Percentiles rank a stretch among this genome's conserved stretches.
Conservation (phyloP, 2,329 filamentous ascomycete species). For the Moelleriella libera region DNA sequence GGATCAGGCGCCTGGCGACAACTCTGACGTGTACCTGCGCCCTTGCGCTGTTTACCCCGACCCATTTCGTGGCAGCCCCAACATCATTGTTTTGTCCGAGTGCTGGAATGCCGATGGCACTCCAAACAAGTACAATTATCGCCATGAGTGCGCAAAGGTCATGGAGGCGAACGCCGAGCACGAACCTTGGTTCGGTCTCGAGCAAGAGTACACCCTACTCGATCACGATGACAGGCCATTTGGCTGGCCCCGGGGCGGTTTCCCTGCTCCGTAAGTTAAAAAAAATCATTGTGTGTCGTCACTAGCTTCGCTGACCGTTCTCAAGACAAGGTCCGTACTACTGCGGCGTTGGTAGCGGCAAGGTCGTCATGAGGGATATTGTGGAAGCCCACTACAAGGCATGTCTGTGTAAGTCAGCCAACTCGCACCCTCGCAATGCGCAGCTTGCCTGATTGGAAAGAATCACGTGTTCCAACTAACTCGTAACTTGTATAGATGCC, state of each 20-base stretch:
- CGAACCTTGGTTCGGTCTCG: constrained; percentile 93
- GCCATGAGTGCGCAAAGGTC: constrained; percentile 77
- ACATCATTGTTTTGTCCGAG: constrained; percentile 88
- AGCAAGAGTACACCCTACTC: constrained; percentile 81
- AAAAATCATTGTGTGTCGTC: too few relatives aligned
- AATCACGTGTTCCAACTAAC: neutral
- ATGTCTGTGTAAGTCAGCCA: constrained; percentile 45
- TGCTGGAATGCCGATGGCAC: constrained; percentile 89
- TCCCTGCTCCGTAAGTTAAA: constrained; percentile 55
- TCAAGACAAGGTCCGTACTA: constrained; percentile 28
- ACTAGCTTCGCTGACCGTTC: too few relatives aligned
- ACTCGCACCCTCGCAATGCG: neutral
- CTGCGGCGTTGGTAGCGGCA: constrained; percentile 92
- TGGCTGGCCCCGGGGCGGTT: constrained; percentile 57
- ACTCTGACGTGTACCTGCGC: constrained; percentile 95
- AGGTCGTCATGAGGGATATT: constrained; percentile 95
- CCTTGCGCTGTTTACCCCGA: constrained; percentile 82
- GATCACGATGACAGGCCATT: constrained; percentile 78
- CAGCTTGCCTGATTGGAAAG: neutral
- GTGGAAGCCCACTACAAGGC: constrained; percentile 55
- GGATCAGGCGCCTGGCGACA: constrained; percentile 80
- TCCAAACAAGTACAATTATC: constrained; percentile 98
- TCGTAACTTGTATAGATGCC: constrained; percentile 30
- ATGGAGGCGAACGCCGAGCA: constrained; percentile 77
- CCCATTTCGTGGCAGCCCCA: constrained; percentile 78